These are phyloP conservation scores for Botryosphaeria dothidea DNA, from an alignment of 2,329 filamentous ascomycete genomes.

Conservation along the genomic window DNA sequence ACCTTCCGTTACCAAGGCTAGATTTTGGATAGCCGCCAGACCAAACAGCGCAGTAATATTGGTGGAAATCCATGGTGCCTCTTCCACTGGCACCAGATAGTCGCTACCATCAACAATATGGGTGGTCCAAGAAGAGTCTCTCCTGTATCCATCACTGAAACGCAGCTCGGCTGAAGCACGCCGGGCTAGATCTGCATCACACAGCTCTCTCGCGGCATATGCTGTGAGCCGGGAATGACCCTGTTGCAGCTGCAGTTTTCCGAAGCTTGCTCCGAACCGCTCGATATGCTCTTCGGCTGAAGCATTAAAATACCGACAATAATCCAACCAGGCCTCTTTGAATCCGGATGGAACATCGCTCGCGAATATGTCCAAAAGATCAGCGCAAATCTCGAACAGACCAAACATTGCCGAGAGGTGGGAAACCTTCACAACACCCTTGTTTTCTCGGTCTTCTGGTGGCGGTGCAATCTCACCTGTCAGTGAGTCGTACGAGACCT, in stretches of 20 bases:
- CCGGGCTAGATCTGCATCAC: conserved; percentile 50
- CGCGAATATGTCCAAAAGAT: conserved; percentile 54
- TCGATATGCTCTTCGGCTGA: conserved; percentile 51
- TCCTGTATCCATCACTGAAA: conserved; percentile 38
- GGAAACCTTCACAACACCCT: conserved; percentile 53
- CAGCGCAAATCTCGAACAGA: conserved; percentile 58
- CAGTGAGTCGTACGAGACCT: conserved; percentile 53
- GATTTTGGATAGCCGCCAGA: conserved; percentile 57
- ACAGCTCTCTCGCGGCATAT: conserved; percentile 48
- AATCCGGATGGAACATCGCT: conserved; percentile 51
- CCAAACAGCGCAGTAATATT: conserved; percentile 61
- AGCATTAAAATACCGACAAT: conserved; percentile 60
- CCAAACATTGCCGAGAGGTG: conserved; percentile 62
- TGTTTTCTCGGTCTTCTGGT: conserved; percentile 53
- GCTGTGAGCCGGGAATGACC: conserved; percentile 61
- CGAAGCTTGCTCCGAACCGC: conserved; percentile 53
- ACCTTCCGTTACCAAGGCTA: conserved; percentile 50
- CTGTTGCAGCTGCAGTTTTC: conserved; percentile 52
- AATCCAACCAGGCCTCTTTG: conserved; percentile 59
- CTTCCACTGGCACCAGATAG: conserved; percentile 52
- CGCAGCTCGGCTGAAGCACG: conserved; percentile 59
- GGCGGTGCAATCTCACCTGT: conserved; percentile 56
- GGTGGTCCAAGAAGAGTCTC: conserved; percentile 43
- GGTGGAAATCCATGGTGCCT: conserved; percentile 59
- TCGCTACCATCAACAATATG: conserved; percentile 45